Percentiles rank a stretch among this genome's conserved stretches.
Evolutionary conservation across 2,329 filamentous ascomycete species (phyloP).

Genomic region (Hymenoscyphus fraxineus): DNA sequence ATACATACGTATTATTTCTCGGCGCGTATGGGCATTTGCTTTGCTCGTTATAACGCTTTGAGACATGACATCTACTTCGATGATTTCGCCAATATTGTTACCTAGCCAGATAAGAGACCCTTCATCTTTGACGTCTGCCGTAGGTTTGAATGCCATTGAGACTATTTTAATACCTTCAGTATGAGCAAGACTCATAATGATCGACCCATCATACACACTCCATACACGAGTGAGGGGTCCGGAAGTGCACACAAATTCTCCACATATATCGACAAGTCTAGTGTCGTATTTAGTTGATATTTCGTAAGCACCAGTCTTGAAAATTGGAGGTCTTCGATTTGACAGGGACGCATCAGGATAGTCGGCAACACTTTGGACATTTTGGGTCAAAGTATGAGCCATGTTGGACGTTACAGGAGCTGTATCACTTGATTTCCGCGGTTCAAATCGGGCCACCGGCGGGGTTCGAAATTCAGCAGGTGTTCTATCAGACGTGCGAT

Average conservation of each 20-base stretch:
- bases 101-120: slow-evolving; percentile 84
- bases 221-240: slow-evolving; percentile 85
- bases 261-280: slow-evolving; percentile 81
- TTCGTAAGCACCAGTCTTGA: slow-evolving; percentile 68
- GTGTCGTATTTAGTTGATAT: slow-evolving; percentile 85
- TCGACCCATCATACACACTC: slow-evolving; percentile 77
- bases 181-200: slow-evolving; percentile 75
- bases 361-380: slow-evolving; percentile 38
- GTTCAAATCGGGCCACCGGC: slow-evolving; percentile 15
- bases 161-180: slow-evolving; percentile 81
- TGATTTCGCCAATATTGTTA: slow-evolving; percentile 80
- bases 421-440: slow-evolving; percentile 19
- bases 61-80: slow-evolving; percentile 78
- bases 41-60: slow-evolving; percentile 68
- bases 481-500: slow-evolving; percentile 40
- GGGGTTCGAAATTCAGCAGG: slow-evolving; percentile 39
- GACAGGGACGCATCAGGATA: slow-evolving; percentile 83
- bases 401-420: slow-evolving; percentile 11
- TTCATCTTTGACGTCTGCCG: slow-evolving; percentile 71
- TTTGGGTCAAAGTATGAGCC: slow-evolving; percentile 16
- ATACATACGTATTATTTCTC: slow-evolving; percentile 79
- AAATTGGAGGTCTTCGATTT: slow-evolving; percentile 77
- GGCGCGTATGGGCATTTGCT: slow-evolving; percentile 68
- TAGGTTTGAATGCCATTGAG: slow-evolving; percentile 81
- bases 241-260: slow-evolving; percentile 80